Percentiles rank a stretch among this genome's conserved stretches.
These are phyloP conservation scores for Schoenoplectus triqueter DNA, from an alignment of 202 grass and related monocot genomes.

Conservation along the genomic window DNA sequence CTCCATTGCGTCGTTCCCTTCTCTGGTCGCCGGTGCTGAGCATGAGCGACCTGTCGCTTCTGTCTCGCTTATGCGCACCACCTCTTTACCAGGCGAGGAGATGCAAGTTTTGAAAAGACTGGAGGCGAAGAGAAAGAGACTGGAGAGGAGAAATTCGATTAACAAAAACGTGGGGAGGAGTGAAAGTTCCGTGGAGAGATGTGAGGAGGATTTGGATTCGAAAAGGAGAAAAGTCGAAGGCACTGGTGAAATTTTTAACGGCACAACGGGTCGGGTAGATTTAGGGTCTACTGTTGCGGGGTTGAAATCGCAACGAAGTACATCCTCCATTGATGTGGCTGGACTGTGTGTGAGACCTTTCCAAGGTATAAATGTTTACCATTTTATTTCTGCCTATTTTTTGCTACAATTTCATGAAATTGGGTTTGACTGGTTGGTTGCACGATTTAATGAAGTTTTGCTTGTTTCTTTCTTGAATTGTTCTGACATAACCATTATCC, in stretches of 20 bases:
- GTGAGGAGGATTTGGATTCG: conserved; percentile 32
- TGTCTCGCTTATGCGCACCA: conserved; percentile 47
- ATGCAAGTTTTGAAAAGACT: conserved; percentile 42
- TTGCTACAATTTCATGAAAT: neutral
- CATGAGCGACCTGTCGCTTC: conserved; percentile 37
- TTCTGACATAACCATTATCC: neutral
- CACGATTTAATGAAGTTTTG: neutral
- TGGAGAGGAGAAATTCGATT: conserved; percentile 40
- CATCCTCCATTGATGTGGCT: conserved; percentile 26
- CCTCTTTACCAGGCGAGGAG: conserved; percentile 55
- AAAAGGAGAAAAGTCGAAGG: conserved; percentile 29
- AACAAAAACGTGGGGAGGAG: neutral
- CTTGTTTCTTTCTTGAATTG: neutral
- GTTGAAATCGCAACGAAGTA: conserved; percentile 41
- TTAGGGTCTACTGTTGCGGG: neutral
- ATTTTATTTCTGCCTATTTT: neutral
- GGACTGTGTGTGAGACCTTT: conserved; percentile 37
- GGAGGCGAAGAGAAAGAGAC: conserved; percentile 37
- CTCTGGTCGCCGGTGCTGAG: conserved; percentile 14
- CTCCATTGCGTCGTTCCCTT: conserved; percentile 47
- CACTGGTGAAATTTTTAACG: conserved; percentile 16
- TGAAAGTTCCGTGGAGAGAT: conserved; percentile 26
- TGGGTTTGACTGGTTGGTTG: neutral
- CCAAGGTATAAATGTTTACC: conserved; percentile 51
- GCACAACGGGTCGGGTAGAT: conserved; percentile 15